Conservation (phyloP, 1,284 basidiomycete genomes). For the Microbotryum scabiosae region DNA sequence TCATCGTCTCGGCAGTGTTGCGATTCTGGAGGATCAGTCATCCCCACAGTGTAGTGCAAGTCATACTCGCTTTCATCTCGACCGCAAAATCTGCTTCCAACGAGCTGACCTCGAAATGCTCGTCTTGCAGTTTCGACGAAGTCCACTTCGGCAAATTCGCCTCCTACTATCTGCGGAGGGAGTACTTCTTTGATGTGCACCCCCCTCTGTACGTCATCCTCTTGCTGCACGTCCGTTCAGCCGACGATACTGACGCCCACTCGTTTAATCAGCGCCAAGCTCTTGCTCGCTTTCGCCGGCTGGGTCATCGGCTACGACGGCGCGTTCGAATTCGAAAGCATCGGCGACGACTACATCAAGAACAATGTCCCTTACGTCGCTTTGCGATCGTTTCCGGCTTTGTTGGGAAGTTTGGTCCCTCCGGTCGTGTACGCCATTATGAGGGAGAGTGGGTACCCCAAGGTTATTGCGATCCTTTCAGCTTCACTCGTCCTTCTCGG, state of each 20-base stretch:
- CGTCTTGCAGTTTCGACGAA: slow-evolving; percentile 70
- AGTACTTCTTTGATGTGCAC: slow-evolving; percentile 99
- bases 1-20: slow-evolving; percentile 44
- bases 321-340: slow-evolving; percentile 84
- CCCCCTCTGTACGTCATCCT: slow-evolving; percentile 57
- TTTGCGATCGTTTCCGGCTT: slow-evolving; percentile 82
- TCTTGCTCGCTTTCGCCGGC: slow-evolving; percentile 82
- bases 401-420: slow-evolving; percentile 80
- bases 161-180: slow-evolving; percentile 74
- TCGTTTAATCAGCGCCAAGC: slow-evolving; percentile 53
- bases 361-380: slow-evolving; percentile 88
- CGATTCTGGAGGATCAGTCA: slow-evolving; percentile 90
- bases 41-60: slow-evolving; percentile 89
- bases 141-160: slow-evolving; percentile 76
- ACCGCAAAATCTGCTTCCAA: neutral
- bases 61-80: slow-evolving; percentile 16
- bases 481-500: slow-evolving; percentile 78
- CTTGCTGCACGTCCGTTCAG: slow-evolving; percentile 15
- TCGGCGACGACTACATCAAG: slow-evolving; percentile 83
- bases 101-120: neutral
- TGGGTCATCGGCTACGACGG: slow-evolving; percentile 97
- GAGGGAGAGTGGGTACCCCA: slow-evolving; percentile 94
- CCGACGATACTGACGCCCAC: neutral
- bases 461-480: slow-evolving; percentile 77
- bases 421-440: slow-evolving; percentile 92